Evolutionary conservation across 176 grass and related monocot species (phyloP), one percentile per base, ranked within the genome.

Genomic region (Raddia guianensis): DNA sequence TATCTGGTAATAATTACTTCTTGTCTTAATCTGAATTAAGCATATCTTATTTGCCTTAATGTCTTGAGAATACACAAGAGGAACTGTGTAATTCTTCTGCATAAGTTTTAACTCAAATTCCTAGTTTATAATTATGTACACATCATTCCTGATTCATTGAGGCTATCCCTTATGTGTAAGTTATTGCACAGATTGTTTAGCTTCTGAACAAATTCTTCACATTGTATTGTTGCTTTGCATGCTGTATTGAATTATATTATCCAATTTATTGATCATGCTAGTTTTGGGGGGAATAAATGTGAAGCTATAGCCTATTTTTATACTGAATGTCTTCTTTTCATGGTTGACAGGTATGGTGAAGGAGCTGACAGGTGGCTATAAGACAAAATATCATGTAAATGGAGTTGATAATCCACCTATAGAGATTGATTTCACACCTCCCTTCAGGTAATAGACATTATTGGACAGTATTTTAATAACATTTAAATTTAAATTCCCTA

Each of bases 391-490:
- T 63, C 96, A 98, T 87, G 84, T 90, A 35, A 91, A 93, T 78
- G 96, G 96, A 64, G 88, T 98, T 74, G 74, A 82, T 1, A 95
- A 87, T n/a, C 84, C 87, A 52, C 90, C 96, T 12, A 93, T 98
- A 86, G 92, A 98, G 75, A 95, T 98, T 80, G 90, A 98, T 79
- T 98, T 98, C 77, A 95, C 92, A 16, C 96, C 96, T 14, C 96
- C 96, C 7, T 98, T 98, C 63, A 91, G 88, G 96, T 98, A 74
- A 15, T 82, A 57, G 13, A n/a, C 2, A 49, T 56, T 12, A 48
- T 64, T 56, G 16, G 10, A 49, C 59, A 66, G 8, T 21, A 52
- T 58, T 57, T 82, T 14, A 16, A 32, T 62, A 55, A 42, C 51
- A 64, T 83, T 5, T 69, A 43, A 61, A 84, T 71, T 35, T 69